Percentiles rank a stretch among this genome's conserved stretches.
phyloP scores from a whole-genome alignment of 2,329 filamentous ascomycete species.

The Neophaeococcomyces aloes region DNA sequence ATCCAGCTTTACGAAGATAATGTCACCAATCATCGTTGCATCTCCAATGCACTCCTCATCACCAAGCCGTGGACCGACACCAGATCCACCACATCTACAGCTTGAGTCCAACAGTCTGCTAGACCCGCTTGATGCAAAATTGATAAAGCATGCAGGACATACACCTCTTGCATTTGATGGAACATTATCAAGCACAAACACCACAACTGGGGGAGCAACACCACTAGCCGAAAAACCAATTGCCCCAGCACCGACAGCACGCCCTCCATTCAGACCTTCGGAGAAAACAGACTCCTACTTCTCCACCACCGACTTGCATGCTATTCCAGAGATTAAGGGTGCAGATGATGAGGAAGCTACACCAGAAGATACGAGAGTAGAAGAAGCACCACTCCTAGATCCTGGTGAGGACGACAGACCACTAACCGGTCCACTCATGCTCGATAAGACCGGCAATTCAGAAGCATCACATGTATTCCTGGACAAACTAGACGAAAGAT shows the following conservation, averaged over 20 bases:
- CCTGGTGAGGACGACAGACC: conserved; percentile 32
- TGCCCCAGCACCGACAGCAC: conserved; percentile 24
- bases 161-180: conserved; percentile 36
- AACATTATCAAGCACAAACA: conserved; percentile 22
- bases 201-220: conserved; percentile 14
- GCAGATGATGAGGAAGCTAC: conserved; percentile 6
- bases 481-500: conserved; percentile 33
- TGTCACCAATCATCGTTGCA: conserved; percentile 30
- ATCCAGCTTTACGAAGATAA: conserved; percentile 34
- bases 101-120: conserved; percentile 20
- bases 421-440: conserved; percentile 34
- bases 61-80: conserved; percentile 1
- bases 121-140: conserved; percentile 30
- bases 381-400: conserved; percentile 17
- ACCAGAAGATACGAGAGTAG: conserved; percentile 6
- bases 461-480: conserved; percentile 31
- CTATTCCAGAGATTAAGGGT: neutral
- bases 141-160: conserved; percentile 34
- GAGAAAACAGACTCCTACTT: conserved; percentile 34
- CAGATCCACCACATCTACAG: conserved; percentile 25
- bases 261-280: conserved; percentile 25
- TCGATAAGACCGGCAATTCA: conserved; percentile 32
- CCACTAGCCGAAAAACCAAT: conserved; percentile 26
- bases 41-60: conserved; percentile 23
- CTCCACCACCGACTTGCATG: conserved; percentile 15